phyloP scores from a whole-genome alignment of 2,329 filamentous ascomycete genomes.

The Talaromyces sp. region DNA sequence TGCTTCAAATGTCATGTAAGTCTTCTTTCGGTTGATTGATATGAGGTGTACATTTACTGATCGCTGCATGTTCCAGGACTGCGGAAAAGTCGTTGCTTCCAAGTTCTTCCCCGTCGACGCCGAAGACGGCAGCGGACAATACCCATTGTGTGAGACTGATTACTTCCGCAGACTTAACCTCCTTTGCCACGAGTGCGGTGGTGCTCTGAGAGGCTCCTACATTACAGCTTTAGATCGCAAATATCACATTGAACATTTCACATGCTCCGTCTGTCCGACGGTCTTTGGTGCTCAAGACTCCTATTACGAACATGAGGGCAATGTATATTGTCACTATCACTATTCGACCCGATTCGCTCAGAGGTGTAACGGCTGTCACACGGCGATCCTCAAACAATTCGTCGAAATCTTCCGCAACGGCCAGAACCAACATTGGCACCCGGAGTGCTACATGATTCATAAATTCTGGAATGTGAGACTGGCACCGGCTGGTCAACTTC shows the following conservation, averaged over 20 bases:
- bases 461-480: constrained; percentile 99
- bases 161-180: constrained; percentile 92
- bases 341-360: constrained; percentile 98
- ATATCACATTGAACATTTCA: constrained; percentile 99
- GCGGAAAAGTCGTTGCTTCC: constrained; percentile 91
- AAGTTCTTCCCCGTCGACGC: constrained; percentile 98
- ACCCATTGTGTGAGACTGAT: constrained; percentile 95
- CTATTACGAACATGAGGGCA: constrained; percentile 96
- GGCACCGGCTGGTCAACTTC: constrained; percentile 56
- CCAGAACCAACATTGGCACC: constrained; percentile 98
- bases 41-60: constrained; percentile 18
- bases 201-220: constrained; percentile 90
- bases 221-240: constrained; percentile 97
- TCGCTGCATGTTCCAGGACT: constrained; percentile 63
- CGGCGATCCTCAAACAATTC: constrained; percentile 96
- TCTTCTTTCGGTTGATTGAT: constrained; percentile 23
- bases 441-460: constrained; percentile 99
- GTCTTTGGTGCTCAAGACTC: constrained; percentile 98
- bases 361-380: constrained; percentile 93
- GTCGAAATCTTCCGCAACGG: constrained; percentile 98
- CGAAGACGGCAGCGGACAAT: constrained; percentile 75
- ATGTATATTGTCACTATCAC: constrained; percentile 97
- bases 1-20: constrained; percentile 95
- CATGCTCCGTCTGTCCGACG: constrained; percentile 92
- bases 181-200: constrained; percentile 86